Base-by-base conservation (phyloP, 176 grass and related monocot species). In the Oryza australiensis region DNA sequence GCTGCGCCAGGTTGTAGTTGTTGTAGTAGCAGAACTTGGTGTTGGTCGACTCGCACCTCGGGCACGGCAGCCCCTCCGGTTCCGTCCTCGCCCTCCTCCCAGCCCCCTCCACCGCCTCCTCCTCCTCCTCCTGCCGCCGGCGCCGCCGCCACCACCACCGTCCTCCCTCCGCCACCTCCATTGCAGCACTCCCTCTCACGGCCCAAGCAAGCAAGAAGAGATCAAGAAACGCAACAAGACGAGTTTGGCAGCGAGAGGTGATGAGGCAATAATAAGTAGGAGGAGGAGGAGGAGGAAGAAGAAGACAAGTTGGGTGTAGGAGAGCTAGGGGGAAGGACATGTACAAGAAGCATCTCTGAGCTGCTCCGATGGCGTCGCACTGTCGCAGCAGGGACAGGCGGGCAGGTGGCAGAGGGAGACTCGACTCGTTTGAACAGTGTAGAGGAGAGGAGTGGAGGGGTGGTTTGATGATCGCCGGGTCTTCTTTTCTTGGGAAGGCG, bases 1-100 rank as follows among this genome's bases (percentile, higher is more conserved):
- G 92, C 89, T 94, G 92, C 18, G 86, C 30, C 6, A 85, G 81
- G 84, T 93, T 98, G 92, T 98, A 94, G 84, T 94, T 98, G 90
- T 98, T 98, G 95, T 91, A 98, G 88, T 98, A 98, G 78, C 95
- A 94, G 92, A 98, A 98, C 90, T 98, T 98, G 86, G 95, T 98
- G 90, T 88, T 63, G 5, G 77, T 79, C 60, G 92, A 98, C 7
- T 94, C 75, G 90, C 95, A 98, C 0, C 95, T 77, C 37, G 95
- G 95, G 86, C 95, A 98, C 0, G 80, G 53, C 15, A 86, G 71
- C 45, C 91, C 40, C 76, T 88, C 90, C 29, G 72, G 67, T 79
- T 95, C 81, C 79, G 27, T 12, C 24, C 74, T 32, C 9, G 45
- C 28, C 70, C 51, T 13, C n/a, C 75, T 0, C 55, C 63, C 5